phyloP scores from a whole-genome alignment of 1,139 yeast species.

The Scheffersomyces stambukii region DNA sequence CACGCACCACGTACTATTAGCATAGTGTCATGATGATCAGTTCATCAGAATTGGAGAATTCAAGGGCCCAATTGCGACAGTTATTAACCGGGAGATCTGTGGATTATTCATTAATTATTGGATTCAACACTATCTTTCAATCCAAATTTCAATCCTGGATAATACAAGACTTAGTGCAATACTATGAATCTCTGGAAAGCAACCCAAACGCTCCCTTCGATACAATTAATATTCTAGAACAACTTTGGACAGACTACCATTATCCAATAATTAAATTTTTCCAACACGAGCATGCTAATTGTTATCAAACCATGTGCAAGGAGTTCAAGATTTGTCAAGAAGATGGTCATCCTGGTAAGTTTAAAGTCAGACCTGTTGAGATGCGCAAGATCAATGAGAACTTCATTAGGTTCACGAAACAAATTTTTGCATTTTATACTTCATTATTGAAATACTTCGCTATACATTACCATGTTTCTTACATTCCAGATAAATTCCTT shows the following conservation, averaged over 20 bases:
- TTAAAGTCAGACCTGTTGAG: slow-evolving; percentile 44
- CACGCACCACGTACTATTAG: too few relatives aligned
- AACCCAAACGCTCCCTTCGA: too few relatives aligned
- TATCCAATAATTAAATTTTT: slow-evolving; percentile 60
- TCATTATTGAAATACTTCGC: slow-evolving; percentile 33
- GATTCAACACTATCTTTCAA: slow-evolving; percentile 40
- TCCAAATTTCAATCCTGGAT: slow-evolving; percentile 40
- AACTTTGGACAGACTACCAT: slow-evolving; percentile 58
- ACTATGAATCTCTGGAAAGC: slow-evolving; percentile 15
- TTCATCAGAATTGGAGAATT: too few relatives aligned
- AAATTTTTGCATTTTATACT: slow-evolving; percentile 44
- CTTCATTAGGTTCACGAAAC: slow-evolving; percentile 45
- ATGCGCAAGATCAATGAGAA: slow-evolving; percentile 51
- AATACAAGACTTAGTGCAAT: slow-evolving; percentile 25
- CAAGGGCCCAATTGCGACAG: too few relatives aligned
- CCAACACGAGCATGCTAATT: slow-evolving; percentile 35
- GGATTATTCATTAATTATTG: slow-evolving; percentile 45
- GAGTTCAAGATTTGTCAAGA: slow-evolving; percentile 12
- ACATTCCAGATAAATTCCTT: slow-evolving; percentile 26
- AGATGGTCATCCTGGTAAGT: slow-evolving; percentile 9
- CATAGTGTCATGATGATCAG: too few relatives aligned
- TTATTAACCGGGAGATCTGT: too few relatives aligned
- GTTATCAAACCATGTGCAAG: slow-evolving; percentile 16
- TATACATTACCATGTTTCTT: slow-evolving; percentile 30
- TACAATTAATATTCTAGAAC: slow-evolving; percentile 38